These are phyloP conservation scores for Trichosporon sp. DNA, from an alignment of 1,284 basidiomycete species.

Conservation along the genomic window DNA sequence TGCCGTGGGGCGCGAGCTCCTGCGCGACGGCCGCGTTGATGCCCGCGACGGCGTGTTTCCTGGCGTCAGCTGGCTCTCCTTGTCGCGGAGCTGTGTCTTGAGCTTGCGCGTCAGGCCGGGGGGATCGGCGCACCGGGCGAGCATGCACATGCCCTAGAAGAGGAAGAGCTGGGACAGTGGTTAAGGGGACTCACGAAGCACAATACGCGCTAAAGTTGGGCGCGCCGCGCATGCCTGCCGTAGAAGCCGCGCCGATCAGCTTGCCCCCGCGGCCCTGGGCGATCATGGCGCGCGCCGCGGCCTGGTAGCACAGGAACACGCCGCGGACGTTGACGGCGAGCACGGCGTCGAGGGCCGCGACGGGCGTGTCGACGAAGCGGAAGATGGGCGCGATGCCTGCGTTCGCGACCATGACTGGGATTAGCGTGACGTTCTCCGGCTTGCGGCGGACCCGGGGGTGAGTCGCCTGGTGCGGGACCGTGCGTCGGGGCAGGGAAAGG, in stretches of 20 bases:
- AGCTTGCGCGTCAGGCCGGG: no score
- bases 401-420: slow-evolving; percentile 49
- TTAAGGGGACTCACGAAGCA: background rate
- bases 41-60: slow-evolving; percentile 53
- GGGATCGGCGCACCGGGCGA: no score
- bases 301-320: slow-evolving; percentile 49
- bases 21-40: slow-evolving; percentile 49
- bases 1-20: slow-evolving; percentile 51
- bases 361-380: slow-evolving; percentile 42
- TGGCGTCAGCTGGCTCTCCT: slow-evolving; percentile 27
- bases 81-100: no score
- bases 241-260: slow-evolving; percentile 50
- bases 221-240: background rate
- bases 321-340: slow-evolving; percentile 47
- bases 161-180: background rate
- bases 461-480: background rate
- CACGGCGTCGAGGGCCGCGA: slow-evolving; percentile 39
- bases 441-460: no score
- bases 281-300: slow-evolving; percentile 53
- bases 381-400: slow-evolving; percentile 48
- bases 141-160: no score
- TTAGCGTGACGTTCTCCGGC: no score
- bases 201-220: slow-evolving; percentile 1
- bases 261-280: slow-evolving; percentile 51
- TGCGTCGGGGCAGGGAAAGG: background rate